Base-by-base conservation (phyloP, 2,329 filamentous ascomycete genomes). In the Hypoxylon sp. region DNA sequence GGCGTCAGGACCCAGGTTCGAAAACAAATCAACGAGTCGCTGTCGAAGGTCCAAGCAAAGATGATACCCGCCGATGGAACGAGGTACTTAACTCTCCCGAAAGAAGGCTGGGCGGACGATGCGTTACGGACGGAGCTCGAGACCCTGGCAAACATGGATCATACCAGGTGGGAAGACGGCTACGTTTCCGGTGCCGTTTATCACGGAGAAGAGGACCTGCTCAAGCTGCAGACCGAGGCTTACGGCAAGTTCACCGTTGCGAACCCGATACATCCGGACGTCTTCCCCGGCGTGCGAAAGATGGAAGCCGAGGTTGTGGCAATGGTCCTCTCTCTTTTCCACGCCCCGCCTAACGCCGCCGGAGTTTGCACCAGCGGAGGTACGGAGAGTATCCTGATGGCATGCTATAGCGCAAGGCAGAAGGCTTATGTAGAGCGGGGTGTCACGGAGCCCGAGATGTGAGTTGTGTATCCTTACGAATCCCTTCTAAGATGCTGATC, bases 271-370 rank as follows among this genome's bases (percentile, higher is more conserved):
- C 96, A 99, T 78, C 96, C 96, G 5, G 96, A 99, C 80, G 95
- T 99, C 44, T 99, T 99, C 81, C 96, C 96, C 14, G 96, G 95
- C 26, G 94, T 99, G 54, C 86, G 96, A 74, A 99, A 99, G 87
- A 99, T 99, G 96, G 96, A 99, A 83, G 95, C 96, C 45, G 96
- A 99, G 82, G 84, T 99, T 66, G 96, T 99, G 54, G 91, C 94
- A 70, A 99, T 99, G 95, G 93, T 96, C 28, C 82, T 97, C 65
- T 87, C 87, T 45, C 82, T 99, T 78, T 99, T 97, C 83, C 93
- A 97, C 78, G 93, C 91, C 7, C 96, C 96, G 2, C 82, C 89
- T n/a, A 90, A 89, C 59, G 93, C 90, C 28, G 94, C 92, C 4
- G 96, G 96, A 67, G 93, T 96, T 8, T 93, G 92, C 14, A 98